These are phyloP conservation scores for Candida sanyiensis DNA, from an alignment of 805 yeast species.

Conservation along the genomic window DNA sequence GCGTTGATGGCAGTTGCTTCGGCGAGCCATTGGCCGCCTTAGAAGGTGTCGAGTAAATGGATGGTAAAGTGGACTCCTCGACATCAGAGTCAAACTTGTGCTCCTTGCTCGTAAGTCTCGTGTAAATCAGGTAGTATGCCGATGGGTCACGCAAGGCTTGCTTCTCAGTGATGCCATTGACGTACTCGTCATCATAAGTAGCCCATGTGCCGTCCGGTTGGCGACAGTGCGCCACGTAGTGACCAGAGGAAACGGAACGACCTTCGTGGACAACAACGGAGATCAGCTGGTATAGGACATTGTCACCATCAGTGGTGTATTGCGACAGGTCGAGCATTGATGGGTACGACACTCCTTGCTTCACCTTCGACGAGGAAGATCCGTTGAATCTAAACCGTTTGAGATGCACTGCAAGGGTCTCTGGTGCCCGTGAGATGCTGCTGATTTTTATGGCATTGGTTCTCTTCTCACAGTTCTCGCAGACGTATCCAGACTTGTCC, in stretches of 20 bases:
- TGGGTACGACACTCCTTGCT: conserved; percentile 80
- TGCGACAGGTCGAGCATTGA: conserved; percentile 66
- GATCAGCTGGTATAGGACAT: conserved; percentile 61
- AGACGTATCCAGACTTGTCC: conserved; percentile 74
- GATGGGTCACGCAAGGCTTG: conserved; percentile 77
- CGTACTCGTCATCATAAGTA: conserved; percentile 88
- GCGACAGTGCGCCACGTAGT: conserved; percentile 83
- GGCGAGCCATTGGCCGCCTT: neutral
- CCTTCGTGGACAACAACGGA: conserved; percentile 94
- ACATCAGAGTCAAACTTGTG: conserved; percentile 13
- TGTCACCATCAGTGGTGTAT: conserved; percentile 43
- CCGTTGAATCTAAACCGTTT: conserved; percentile 90
- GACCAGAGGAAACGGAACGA: conserved; percentile 86
- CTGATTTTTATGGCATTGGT: conserved; percentile 76
- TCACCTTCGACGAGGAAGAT: conserved; percentile 72
- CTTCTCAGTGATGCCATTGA: conserved; percentile 64
- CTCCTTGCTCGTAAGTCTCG: conserved; percentile 60
- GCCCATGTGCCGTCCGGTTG: conserved; percentile 94
- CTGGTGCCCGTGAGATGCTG: conserved; percentile 78
- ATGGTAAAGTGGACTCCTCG: neutral
- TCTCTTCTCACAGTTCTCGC: conserved; percentile 76
- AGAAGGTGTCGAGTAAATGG: neutral
- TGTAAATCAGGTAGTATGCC: conserved; percentile 86
- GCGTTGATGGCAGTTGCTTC: neutral
- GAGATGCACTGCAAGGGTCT: conserved; percentile 77